Evolutionary conservation across 495 filamentous ascomycete genomes (phyloP).

Genomic region (Neurospora intermedia): DNA sequence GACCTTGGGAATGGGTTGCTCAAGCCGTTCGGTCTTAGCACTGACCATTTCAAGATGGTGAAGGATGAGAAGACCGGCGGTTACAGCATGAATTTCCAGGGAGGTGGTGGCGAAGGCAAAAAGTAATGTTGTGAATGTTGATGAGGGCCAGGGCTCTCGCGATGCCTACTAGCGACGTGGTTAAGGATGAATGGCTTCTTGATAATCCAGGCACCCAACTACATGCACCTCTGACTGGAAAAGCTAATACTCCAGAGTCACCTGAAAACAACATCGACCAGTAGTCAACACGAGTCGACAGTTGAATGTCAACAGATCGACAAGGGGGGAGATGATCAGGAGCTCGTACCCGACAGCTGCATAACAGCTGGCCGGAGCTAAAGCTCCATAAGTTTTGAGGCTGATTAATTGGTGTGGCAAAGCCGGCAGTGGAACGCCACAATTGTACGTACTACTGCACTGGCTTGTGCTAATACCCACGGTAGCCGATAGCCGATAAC

Average conservation of each 20-base stretch:
- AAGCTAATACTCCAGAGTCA: background rate
- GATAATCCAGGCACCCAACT: background rate
- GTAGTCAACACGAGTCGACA: background rate
- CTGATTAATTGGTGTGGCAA: background rate
- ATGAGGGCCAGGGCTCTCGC: background rate
- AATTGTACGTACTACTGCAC: background rate
- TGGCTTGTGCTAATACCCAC: background rate
- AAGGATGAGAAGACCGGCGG: constrained; percentile 84
- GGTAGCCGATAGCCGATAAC: constrained; percentile 1
- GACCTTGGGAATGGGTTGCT: constrained; percentile 84
- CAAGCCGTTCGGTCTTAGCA: constrained; percentile 86
- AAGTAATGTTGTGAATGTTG: background rate
- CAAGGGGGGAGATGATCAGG: background rate
- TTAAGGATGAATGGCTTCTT: too few relatives aligned
- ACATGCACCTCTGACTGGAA: background rate
- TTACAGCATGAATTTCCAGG: constrained; percentile 82
- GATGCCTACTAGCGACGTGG: too few relatives aligned
- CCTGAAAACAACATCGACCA: background rate
- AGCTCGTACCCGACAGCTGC: background rate
- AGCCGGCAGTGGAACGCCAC: background rate
- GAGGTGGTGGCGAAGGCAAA: constrained; percentile 17
- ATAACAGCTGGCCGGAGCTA: background rate
- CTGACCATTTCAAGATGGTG: constrained; percentile 85
- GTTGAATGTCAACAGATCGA: background rate
- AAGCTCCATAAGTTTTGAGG: background rate